phyloP scores from a whole-genome alignment of 129 eudicot species.

The Smallanthus sonchifolius region DNA sequence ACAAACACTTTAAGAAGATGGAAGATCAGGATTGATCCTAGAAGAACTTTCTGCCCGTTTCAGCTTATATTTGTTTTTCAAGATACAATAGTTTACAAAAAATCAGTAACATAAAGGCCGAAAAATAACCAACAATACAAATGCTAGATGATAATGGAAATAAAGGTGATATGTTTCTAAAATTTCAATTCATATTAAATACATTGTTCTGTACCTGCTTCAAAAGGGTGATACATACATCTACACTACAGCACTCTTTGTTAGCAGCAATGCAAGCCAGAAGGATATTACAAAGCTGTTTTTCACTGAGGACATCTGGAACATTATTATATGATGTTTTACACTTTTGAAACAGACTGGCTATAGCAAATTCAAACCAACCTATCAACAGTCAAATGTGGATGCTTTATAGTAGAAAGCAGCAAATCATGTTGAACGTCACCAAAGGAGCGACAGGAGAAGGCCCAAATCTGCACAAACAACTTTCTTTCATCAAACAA shows the following conservation, averaged over 20 bases:
- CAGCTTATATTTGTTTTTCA: background rate
- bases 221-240: conserved; percentile 31
- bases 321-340: conserved; percentile 9
- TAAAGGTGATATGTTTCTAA: background rate
- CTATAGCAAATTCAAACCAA: conserved; percentile 27
- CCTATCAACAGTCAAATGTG: conserved; percentile 75
- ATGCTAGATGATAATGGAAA: background rate
- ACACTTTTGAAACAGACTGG: background rate
- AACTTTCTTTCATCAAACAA: conserved; percentile 2
- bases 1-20: background rate
- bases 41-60: background rate
- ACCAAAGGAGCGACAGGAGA: conserved; percentile 42
- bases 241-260: conserved; percentile 23
- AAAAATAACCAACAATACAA: background rate
- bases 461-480: conserved; percentile 66
- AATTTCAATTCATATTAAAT: background rate
- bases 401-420: conserved; percentile 54
- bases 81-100: conserved; percentile 1
- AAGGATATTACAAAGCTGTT: conserved; percentile 68
- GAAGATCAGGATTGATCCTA: conserved; percentile 8
- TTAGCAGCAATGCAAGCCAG: conserved; percentile 67
- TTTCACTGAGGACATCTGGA: conserved; percentile 53
- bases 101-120: background rate
- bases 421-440: conserved; percentile 51
- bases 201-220: conserved; percentile 45